Percentiles rank a stretch among this genome's conserved stretches.
Evolutionary conservation across 257 asterid species (phyloP).

Genomic region (Ophiorrhiza pumila): DNA sequence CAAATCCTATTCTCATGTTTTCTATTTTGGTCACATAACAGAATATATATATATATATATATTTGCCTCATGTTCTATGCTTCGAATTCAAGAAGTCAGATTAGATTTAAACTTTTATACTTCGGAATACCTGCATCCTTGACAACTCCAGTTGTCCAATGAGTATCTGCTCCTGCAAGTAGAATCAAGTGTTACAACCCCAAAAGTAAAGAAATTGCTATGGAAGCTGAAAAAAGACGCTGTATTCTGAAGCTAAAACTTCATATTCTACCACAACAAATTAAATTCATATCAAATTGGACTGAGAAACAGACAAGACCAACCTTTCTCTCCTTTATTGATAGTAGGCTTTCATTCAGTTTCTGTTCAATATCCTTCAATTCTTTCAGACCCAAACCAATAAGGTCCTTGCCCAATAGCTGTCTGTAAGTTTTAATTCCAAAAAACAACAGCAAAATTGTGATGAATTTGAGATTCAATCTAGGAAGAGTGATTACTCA

Average conservation of each 20-base stretch:
- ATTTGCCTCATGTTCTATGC: not conserved
- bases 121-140: conserved; percentile 36
- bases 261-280: not conserved
- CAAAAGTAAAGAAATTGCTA: conserved; percentile 27
- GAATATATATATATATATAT: too few relatives aligned
- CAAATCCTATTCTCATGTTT: not conserved
- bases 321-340: conserved; percentile 72
- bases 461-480: not conserved
- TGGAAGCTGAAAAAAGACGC: not conserved
- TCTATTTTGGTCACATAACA: not conserved
- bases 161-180: conserved; percentile 49
- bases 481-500: not conserved
- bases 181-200: conserved; percentile 2
- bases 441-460: not conserved
- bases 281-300: not conserved
- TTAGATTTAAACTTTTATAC: not conserved
- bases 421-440: conserved; percentile 39
- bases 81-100: not conserved
- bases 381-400: conserved; percentile 46
- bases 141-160: conserved; percentile 47
- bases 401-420: conserved; percentile 34
- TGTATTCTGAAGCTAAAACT: not conserved
- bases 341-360: conserved; percentile 49
- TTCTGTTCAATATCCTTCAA: conserved; percentile 53
- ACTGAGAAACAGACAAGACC: not conserved